Evolutionary conservation across 179 eudicot species (phyloP), one percentile per base, ranked within the genome.

Genomic region (Heliamphora pulchella): DNA sequence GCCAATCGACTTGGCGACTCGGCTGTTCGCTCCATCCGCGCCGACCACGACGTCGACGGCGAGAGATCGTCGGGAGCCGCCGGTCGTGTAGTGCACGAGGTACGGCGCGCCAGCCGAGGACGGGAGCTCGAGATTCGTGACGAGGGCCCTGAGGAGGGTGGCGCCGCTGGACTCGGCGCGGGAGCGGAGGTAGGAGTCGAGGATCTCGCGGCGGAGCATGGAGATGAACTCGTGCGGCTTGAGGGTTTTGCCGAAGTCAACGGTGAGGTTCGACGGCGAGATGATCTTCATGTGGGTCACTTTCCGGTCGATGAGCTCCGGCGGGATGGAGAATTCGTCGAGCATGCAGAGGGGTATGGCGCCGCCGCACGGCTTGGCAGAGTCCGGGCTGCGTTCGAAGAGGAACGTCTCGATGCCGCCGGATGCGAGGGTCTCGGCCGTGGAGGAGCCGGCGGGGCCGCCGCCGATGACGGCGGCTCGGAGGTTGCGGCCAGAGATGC

Each of bases 331-430:
- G 85, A 94, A 94, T 81, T 94, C 96, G 64, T 91, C 96, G 58
- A 93, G 93, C 98, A 94, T 94, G 58, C 98, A 94, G 5, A 93
- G 88, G 0, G 98, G 98, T 63, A 94, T 91, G 2, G 98, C 98
- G 64, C 97, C 97, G 61, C 97, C 98, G 84, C 98, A 94, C n/a
- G 98, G 97, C 82, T 94, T 94, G 59, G 98, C 91, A 10, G 89
- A 89, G 41, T 85, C 44, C 2, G 93, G 89, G 83, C 84, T 87
- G 50, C 98, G 96, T 43, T 94, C 97, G 81, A 94, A 94, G 54
- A 94, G 84, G 77, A 88, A 93, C 3, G 98, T 94, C 80, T 93
- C 94, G 10, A 94, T 72, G 41, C 97, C 97, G 71, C 96, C 94
- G 10, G 83, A 13, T 50, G 98, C 86, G 8, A 94, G 87, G 5